Evolutionary conservation across 176 grass and related monocot genomes (phyloP).

Genomic region (Oryza longistaminata): DNA sequence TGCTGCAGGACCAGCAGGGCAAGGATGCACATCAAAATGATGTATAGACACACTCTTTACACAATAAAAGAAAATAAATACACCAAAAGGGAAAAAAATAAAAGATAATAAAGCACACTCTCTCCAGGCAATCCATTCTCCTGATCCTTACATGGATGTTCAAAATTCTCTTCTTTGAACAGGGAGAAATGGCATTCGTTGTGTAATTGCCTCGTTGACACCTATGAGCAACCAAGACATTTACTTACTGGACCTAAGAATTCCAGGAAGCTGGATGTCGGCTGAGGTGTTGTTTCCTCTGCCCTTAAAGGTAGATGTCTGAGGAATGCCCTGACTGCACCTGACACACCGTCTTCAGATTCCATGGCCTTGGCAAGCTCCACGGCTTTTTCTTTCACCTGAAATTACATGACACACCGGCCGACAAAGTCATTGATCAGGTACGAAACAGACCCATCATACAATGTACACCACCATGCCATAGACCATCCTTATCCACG

Average conservation of each 20-base stretch:
- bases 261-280: slow-evolving; percentile 5
- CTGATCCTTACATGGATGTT: background rate
- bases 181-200: background rate
- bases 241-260: slow-evolving; percentile 41
- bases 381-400: slow-evolving; percentile 80
- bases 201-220: too few species aligned
- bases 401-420: slow-evolving; percentile 13
- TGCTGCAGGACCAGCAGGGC: background rate
- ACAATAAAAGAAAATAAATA: background rate
- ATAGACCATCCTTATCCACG: background rate
- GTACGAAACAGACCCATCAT: background rate
- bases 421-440: background rate
- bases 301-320: slow-evolving; percentile 63
- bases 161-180: background rate
- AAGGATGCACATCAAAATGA: slow-evolving; percentile 36
- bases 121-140: background rate
- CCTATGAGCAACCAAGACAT: too few species aligned
- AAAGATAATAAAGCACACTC: background rate
- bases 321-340: slow-evolving; percentile 85
- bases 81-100: too few species aligned
- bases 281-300: background rate
- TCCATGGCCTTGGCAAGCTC: slow-evolving; percentile 80
- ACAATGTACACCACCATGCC: background rate
- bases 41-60: slow-evolving; percentile 22
- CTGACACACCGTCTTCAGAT: slow-evolving; percentile 70